Evolutionary conservation across 768 basidiomycete species (phyloP).

Genomic region (Hericium erinaceus): DNA sequence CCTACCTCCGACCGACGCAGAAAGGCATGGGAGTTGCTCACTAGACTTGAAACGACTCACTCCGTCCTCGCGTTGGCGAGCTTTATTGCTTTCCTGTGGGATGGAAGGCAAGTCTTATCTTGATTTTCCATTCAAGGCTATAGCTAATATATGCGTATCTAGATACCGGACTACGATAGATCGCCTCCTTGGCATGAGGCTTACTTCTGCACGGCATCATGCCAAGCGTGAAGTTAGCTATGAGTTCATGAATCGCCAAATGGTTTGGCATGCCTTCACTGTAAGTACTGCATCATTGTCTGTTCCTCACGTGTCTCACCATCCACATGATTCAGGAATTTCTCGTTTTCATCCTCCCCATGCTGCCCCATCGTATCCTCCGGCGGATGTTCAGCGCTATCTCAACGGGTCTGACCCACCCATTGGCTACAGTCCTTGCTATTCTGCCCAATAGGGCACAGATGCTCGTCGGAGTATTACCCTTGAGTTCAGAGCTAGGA

Average conservation of each 20-base stretch:
- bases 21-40: conserved; percentile 62
- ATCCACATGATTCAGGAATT: conserved; percentile 61
- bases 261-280: conserved; percentile 99
- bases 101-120: conserved; percentile 59
- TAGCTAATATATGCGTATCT: background rate
- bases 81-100: conserved; percentile 77
- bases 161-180: conserved; percentile 86
- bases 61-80: conserved; percentile 57
- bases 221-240: conserved; percentile 85
- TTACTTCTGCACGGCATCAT: conserved; percentile 62
- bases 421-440: conserved; percentile 13
- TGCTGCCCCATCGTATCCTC: conserved; percentile 61
- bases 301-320: background rate
- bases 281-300: conserved; percentile 35
- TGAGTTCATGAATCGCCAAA: conserved; percentile 98
- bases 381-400: conserved; percentile 39
- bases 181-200: conserved; percentile 62
- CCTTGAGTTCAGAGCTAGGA: too few species aligned
- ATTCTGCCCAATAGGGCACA: too few species aligned
- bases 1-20: conserved; percentile 71
- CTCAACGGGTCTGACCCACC: conserved; percentile 20
- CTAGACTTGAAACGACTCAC: conserved; percentile 58
- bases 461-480: too few species aligned
- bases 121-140: background rate
- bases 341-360: conserved; percentile 82